phyloP scores from a whole-genome alignment of 2,329 filamentous ascomycete genomes.

The Ceratocystis eucalypticola region DNA sequence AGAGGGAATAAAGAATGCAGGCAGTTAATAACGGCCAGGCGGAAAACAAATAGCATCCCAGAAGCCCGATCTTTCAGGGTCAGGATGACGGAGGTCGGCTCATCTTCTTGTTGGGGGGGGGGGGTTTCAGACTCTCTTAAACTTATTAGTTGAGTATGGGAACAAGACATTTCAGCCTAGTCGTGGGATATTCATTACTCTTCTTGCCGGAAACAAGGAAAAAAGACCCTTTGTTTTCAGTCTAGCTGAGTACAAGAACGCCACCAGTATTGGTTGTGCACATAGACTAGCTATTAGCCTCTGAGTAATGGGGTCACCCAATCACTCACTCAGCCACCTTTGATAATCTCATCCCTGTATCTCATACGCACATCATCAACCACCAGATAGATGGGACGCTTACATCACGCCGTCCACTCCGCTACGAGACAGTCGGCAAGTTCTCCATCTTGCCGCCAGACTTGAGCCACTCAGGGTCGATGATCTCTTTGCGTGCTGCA shows the following conservation, averaged over 20 bases:
- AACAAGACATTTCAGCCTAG: neutral
- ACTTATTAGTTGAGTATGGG: neutral
- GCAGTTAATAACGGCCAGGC: neutral
- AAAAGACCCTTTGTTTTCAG: no score
- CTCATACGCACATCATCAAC: neutral
- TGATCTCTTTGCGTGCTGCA: constrained; percentile 55
- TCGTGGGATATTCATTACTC: neutral
- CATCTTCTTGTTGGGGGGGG: neutral
- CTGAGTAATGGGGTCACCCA: no score
- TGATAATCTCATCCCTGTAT: no score
- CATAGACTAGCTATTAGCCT: neutral
- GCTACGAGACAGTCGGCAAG: constrained; percentile 38
- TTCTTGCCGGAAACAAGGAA: neutral
- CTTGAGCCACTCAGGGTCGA: constrained; percentile 61
- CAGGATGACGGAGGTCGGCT: neutral
- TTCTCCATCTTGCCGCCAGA: constrained; percentile 59
- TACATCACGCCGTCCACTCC: neutral
- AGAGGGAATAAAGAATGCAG: neutral
- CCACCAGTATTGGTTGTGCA: neutral
- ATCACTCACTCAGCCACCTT: no score
- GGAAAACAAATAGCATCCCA: neutral
- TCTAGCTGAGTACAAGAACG: no score
- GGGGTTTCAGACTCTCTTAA: neutral
- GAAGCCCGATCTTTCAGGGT: neutral
- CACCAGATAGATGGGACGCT: neutral